These are phyloP conservation scores for Arthroderma uncinatum DNA, from an alignment of 2,329 filamentous ascomycete species.

Conservation along the genomic window DNA sequence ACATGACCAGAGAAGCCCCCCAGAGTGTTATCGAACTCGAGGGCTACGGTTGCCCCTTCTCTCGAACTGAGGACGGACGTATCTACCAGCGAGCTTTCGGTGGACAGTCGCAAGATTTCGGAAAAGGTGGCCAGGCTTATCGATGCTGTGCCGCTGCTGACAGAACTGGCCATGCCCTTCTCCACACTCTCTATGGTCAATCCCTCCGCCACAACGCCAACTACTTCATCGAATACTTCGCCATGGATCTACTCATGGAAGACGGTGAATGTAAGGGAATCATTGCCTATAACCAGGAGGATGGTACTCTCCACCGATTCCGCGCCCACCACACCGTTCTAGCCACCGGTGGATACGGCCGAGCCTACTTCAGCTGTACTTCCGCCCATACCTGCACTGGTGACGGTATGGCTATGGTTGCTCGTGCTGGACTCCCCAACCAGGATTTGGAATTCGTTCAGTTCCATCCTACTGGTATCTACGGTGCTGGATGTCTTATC, in stretches of 20 bases:
- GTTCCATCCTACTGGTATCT: constrained; percentile 98
- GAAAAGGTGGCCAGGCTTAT: constrained; percentile 97
- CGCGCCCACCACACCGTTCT: constrained; percentile 92
- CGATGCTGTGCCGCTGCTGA: constrained; percentile 93
- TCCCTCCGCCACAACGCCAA: constrained; percentile 96
- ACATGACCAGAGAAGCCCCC: constrained; percentile 48
- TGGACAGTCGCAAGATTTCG: constrained; percentile 88
- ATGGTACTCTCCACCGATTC: constrained; percentile 95
- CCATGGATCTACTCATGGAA: constrained; percentile 93
- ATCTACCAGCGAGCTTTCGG: constrained; percentile 67
- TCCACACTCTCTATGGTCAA: constrained; percentile 97
- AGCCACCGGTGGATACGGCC: constrained; percentile 93
- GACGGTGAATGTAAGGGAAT: constrained; percentile 94
- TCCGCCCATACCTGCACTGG: constrained; percentile 97
- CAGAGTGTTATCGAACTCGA: constrained; percentile 46
- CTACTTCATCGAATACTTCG: constrained; percentile 99
- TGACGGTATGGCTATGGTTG: constrained; percentile 99
- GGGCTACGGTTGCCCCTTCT: constrained; percentile 46
- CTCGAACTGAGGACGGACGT: constrained; percentile 24
- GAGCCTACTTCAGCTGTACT: constrained; percentile 96
- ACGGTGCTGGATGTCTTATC: constrained; percentile 94
- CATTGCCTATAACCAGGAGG: constrained; percentile 96
- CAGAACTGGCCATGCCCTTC: constrained; percentile 89
- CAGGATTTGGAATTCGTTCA: constrained; percentile 99
- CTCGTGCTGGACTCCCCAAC: constrained; percentile 92